A percentile compares a stretch with the other conserved stretches of the same genome.
Evolutionary conservation across 306 rosid species (phyloP).

Genomic region (Vigna hirtella): DNA sequence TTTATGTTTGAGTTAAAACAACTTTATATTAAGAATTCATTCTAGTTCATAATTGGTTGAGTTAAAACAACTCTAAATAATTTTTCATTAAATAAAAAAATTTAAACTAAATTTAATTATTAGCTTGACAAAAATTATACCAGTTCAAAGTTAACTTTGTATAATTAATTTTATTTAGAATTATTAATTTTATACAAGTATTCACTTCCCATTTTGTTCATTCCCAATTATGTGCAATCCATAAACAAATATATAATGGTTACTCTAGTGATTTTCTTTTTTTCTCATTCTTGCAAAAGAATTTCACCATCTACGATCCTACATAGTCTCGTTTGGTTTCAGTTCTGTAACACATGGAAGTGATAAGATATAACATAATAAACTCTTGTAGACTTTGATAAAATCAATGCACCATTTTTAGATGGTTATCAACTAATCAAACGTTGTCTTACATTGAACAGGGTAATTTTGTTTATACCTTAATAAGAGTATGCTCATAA

Average conservation of each 20-base stretch:
- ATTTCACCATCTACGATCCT: neutral
- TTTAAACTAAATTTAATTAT: too few species aligned
- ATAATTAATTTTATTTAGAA: too few species aligned
- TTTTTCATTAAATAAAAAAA: too few species aligned
- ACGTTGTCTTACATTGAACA: neutral
- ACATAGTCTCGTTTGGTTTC: constrained; percentile 25
- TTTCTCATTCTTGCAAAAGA: neutral
- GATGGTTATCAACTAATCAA: constrained; percentile 5
- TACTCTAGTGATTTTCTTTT: neutral
- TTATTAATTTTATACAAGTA: too few species aligned
- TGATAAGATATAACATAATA: constrained; percentile 20
- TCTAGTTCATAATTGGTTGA: too few species aligned
- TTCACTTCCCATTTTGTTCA: neutral
- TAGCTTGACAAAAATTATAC: too few species aligned
- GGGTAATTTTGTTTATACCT: constrained; percentile 40
- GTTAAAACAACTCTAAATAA: too few species aligned
- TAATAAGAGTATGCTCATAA: neutral
- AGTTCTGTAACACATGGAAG: constrained; percentile 15
- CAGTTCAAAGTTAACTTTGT: neutral
- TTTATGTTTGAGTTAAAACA: too few species aligned
- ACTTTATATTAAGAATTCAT: too few species aligned
- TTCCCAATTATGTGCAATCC: neutral
- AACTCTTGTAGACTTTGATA: constrained; percentile 32
- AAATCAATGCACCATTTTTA: constrained; percentile 23
- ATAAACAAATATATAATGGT: neutral